Evolutionary conservation across 208 protist species (phyloP).

Genomic region (Wallacemonas sp.): DNA sequence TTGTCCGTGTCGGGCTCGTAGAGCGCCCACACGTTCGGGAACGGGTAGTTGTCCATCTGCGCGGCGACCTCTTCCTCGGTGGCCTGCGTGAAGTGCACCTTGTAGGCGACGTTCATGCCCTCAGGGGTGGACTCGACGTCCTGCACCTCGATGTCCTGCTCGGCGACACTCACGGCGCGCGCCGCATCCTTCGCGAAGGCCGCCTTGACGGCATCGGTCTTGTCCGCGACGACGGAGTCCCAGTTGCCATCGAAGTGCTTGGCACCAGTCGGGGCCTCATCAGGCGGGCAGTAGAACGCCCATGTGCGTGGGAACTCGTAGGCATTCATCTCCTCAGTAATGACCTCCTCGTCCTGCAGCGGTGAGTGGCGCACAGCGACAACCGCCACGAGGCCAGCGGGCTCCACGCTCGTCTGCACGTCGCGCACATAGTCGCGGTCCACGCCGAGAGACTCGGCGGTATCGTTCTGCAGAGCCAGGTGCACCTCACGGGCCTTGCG

Average conservation of each 20-base stretch:
- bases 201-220: conserved; percentile 12
- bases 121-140: conserved; percentile 13
- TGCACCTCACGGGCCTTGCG: conserved; percentile 17
- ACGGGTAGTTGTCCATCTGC: conserved; percentile 16
- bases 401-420: conserved; percentile 13
- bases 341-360: conserved; percentile 33
- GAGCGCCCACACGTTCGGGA: conserved; percentile 24
- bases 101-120: conserved; percentile 34
- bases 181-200: conserved; percentile 47
- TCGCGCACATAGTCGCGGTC: conserved; percentile 22
- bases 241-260: conserved; percentile 43
- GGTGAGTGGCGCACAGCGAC: conserved; percentile 31
- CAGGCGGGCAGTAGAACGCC: conserved; percentile 42
- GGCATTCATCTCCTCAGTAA: conserved; percentile 37
- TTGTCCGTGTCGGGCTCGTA: conserved; percentile 10
- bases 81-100: conserved; percentile 15
- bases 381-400: conserved; percentile 10
- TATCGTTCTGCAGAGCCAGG: conserved; percentile 35
- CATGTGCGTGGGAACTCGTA: conserved; percentile 42
- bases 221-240: conserved; percentile 24
- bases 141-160: conserved; percentile 24
- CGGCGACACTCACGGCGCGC: conserved; percentile 16
- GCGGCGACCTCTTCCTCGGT: conserved; percentile 8
- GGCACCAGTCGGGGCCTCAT: conserved; percentile 9
- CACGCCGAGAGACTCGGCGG: conserved; percentile 28